phyloP scores from a whole-genome alignment of 352 stramenopile genomes.

The Pythium rishiriense region DNA sequence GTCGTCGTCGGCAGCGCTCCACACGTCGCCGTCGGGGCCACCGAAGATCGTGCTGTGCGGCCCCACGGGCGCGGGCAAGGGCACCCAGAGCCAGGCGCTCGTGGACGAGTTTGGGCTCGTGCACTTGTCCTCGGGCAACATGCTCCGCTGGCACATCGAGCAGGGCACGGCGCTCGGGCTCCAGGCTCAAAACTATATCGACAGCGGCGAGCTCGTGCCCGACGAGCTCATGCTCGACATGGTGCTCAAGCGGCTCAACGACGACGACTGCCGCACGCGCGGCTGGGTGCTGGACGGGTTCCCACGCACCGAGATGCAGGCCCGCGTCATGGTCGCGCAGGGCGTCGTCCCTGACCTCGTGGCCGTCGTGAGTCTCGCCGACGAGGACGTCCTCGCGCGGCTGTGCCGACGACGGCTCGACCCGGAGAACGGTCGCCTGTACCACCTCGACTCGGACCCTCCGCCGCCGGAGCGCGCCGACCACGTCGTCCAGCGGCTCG shows the following conservation, averaged over 20 bases:
- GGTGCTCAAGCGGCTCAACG: slow-evolving; percentile 70
- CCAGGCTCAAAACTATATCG: slow-evolving; percentile 86
- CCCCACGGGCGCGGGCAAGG: slow-evolving; percentile 93
- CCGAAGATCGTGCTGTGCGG: slow-evolving; percentile 88
- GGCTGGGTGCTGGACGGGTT: slow-evolving; percentile 96
- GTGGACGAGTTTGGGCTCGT: slow-evolving; percentile 78
- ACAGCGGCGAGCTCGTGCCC: slow-evolving; percentile 78
- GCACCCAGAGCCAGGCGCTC: slow-evolving; percentile 93
- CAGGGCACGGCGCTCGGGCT: slow-evolving; percentile 39
- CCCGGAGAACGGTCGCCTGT: slow-evolving; percentile 69
- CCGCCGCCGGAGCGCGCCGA: slow-evolving; percentile 46
- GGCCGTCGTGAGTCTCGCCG: slow-evolving; percentile 90
- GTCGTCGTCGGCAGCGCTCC: not conserved
- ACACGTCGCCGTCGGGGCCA: slow-evolving; percentile 12
- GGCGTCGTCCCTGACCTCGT: slow-evolving; percentile 88
- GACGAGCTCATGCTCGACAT: slow-evolving; percentile 38
- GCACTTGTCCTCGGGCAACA: slow-evolving; percentile 87
- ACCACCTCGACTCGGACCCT: slow-evolving; percentile 79
- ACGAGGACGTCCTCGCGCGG: slow-evolving; percentile 86
- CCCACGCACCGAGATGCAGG: slow-evolving; percentile 90
- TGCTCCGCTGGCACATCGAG: slow-evolving; percentile 79
- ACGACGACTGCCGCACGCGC: slow-evolving; percentile 82
- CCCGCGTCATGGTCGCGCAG: slow-evolving; percentile 78
- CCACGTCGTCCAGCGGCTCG: slow-evolving; percentile 64
- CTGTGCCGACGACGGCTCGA: slow-evolving; percentile 81